phyloP scores from a whole-genome alignment of 768 basidiomycete species.

The Tulasnella sp. region DNA sequence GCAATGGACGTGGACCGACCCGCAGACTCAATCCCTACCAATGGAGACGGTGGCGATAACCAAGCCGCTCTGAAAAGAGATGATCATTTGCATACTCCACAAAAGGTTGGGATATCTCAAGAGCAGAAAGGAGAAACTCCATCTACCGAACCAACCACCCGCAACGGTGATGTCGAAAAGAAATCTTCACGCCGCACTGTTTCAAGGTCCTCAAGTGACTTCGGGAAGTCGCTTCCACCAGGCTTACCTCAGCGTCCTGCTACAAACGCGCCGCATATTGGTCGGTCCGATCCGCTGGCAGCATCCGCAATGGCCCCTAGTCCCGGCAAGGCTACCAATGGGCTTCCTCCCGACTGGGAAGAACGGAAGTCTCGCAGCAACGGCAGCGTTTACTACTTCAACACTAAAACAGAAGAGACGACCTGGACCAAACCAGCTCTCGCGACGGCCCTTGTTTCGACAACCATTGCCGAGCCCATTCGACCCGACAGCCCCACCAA shows the following conservation, averaged over 20 bases:
- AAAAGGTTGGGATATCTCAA: not conserved
- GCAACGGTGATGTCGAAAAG: not conserved
- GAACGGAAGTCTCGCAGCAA: not conserved
- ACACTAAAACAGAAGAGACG: not conserved
- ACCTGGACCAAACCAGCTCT: constrained; percentile 4
- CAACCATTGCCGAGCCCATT: not conserved
- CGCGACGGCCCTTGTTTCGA: not conserved
- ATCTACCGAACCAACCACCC: not conserved
- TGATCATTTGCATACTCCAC: not conserved
- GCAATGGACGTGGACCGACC: constrained; percentile 4
- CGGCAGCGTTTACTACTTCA: not conserved
- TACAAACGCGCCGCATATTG: not conserved
- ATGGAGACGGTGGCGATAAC: not conserved
- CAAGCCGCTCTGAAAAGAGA: not conserved
- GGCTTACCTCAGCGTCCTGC: constrained; percentile 7
- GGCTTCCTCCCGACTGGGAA: constrained; percentile 6
- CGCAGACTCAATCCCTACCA: not conserved
- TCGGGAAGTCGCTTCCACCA: not conserved
- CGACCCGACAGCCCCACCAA: not conserved
- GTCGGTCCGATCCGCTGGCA: not conserved
- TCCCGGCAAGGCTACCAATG: not conserved
- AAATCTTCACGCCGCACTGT: not conserved
- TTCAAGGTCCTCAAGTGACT: constrained; percentile 1
- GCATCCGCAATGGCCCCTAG: constrained; percentile 13
- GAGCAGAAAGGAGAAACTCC: not conserved